phyloP scores from a whole-genome alignment of 1,284 basidiomycete species.

The Calocybe gambosa region DNA sequence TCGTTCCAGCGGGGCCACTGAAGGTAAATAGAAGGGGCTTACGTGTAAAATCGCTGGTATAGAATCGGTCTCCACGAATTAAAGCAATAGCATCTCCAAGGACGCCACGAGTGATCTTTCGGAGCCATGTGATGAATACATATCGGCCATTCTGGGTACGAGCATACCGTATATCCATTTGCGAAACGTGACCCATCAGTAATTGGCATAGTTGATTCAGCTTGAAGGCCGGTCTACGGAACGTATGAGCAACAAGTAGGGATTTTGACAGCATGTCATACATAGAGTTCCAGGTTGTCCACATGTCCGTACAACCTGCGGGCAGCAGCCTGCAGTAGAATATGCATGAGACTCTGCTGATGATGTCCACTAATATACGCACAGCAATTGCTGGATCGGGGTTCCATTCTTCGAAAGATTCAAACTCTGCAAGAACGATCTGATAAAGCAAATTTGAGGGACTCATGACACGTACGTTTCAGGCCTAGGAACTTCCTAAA shows the following conservation, averaged over 20 bases:
- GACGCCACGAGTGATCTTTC: constrained; percentile 31
- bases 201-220: constrained; percentile 46
- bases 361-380: constrained; percentile 1
- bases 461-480: constrained; percentile 25
- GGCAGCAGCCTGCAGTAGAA: constrained; percentile 30
- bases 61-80: constrained; percentile 39
- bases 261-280: constrained; percentile 17
- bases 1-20: background rate
- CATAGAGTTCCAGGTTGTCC: constrained; percentile 47
- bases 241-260: background rate
- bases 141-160: background rate
- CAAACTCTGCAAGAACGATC: constrained; percentile 25
- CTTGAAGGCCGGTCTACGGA: constrained; percentile 40
- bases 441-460: too few relatives aligned
- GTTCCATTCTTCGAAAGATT: constrained; percentile 53
- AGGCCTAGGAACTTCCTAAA: constrained; percentile 44
- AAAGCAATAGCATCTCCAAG: constrained; percentile 50
- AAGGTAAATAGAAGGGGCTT: background rate
- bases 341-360: background rate
- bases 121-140: background rate
- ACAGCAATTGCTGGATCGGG: constrained; percentile 39
- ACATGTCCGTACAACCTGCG: constrained; percentile 44
- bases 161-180: constrained; percentile 45
- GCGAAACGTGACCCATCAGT: constrained; percentile 41
- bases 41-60: constrained; percentile 46